Base-by-base conservation (phyloP, 352 stramenopile species). In the Blastocystis sp. region DNA sequence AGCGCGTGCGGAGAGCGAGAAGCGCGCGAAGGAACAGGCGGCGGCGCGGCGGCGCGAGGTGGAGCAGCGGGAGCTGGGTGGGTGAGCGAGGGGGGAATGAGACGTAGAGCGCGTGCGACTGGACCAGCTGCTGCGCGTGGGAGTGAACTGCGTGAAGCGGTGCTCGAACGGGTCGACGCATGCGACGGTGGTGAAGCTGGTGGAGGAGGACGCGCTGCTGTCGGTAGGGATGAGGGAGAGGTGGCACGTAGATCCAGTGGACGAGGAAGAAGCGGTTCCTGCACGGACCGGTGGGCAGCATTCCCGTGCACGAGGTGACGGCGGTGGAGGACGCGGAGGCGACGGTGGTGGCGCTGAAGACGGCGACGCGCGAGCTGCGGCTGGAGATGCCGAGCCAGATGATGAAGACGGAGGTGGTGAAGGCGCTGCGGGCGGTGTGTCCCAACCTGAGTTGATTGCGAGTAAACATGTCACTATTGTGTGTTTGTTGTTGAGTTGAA, bases 231-330 rank as follows among this genome's bases (percentile, higher is more conserved):
- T 63, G 29, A n/a, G 18, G 8, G 29, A 16, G 14, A n/a, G 21
- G 36, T 64, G 69, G 63, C 21, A 9, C 36, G 42, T 81, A 81
- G 69, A 64, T 81, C 16, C 42, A 81, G 48, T 81, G 69, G 69
- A 42, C 27, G 24, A 3, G 69, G 44, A 81, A 81, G 51, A 65
- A 81, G 48, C 9, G n/a, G 16, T 4, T 63, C 21, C 36, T 81
- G 4, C 49, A 64, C 34, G 32, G 48, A 27, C n/a, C 34, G 27
- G 8, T 64, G 4, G 69, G 29, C 21, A 32, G 24, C 7, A 24
- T 81, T 3, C 32, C 51, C 14, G 44, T 81, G 46, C 8, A 65
- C 8, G 69, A 81, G 42, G 53, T 81, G n/a, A 64, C 14, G 3
- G 8, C n/a, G 14, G 18, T 81, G 8, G 51, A 81, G 24, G 69